A percentile compares a stretch with the other conserved stretches of the same genome.
phyloP scores from a whole-genome alignment of 441 rosid species.

The Pelargonium myrrhifolium region DNA sequence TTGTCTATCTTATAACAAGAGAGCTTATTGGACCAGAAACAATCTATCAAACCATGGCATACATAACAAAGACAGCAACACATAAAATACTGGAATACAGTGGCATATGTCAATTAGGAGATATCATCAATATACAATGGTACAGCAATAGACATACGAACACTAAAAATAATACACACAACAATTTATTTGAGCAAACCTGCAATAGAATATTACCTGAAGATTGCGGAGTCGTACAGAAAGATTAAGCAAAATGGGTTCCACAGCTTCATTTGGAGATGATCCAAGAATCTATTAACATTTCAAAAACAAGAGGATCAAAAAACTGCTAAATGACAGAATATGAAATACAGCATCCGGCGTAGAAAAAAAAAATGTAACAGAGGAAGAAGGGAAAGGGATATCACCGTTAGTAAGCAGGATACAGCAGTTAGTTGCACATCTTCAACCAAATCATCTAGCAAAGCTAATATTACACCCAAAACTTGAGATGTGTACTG shows the following conservation, averaged over 20 bases:
- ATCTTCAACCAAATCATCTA: slow-evolving; percentile 84
- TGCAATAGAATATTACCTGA: slow-evolving; percentile 40
- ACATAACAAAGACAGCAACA: neutral
- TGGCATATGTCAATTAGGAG: neutral
- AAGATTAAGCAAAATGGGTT: slow-evolving; percentile 77
- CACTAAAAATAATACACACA: neutral
- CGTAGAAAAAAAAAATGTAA: neutral
- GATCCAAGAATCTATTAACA: slow-evolving; percentile 63
- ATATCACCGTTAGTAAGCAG: slow-evolving; percentile 68
- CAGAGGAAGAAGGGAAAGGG: slow-evolving; percentile 15
- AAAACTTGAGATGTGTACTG: slow-evolving; percentile 81
- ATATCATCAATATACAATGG: neutral
- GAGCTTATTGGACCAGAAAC: slow-evolving; percentile 4
- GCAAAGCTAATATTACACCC: slow-evolving; percentile 81
- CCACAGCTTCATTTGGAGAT: slow-evolving; percentile 78
- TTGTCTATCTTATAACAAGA: slow-evolving; percentile 1
- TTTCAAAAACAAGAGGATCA: slow-evolving; percentile 5
- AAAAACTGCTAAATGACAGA: slow-evolving; percentile 14
- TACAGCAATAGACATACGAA: neutral
- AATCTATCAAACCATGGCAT: slow-evolving; percentile 10
- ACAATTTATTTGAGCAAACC: slow-evolving; percentile 3
- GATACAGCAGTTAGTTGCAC: slow-evolving; percentile 95
- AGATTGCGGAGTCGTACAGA: slow-evolving; percentile 87
- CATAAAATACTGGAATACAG: neutral
- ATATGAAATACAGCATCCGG: slow-evolving; percentile 5